Conservation (phyloP, 768 basidiomycete species). For the Jaapia argillacea region DNA sequence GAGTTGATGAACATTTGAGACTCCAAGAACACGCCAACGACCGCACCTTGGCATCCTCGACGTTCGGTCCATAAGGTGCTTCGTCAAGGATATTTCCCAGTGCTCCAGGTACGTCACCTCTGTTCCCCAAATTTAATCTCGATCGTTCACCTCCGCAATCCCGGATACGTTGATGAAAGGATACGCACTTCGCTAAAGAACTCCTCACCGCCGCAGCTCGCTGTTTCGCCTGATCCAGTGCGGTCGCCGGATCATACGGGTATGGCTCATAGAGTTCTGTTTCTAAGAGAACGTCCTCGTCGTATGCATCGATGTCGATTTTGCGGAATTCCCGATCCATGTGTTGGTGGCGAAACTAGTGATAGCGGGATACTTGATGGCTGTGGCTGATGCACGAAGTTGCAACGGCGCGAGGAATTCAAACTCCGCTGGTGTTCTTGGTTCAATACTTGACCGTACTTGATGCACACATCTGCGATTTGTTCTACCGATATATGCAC, state of each 20-base stretch:
- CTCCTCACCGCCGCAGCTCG: conserved; percentile 64
- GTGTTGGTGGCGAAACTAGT: too few relatives aligned
- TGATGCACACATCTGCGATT: too few relatives aligned
- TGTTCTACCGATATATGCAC: too few relatives aligned
- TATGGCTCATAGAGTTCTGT: conserved; percentile 84
- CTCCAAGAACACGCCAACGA: background rate
- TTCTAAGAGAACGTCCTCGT: conserved; percentile 83
- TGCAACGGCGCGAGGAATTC: too few relatives aligned
- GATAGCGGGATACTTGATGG: too few relatives aligned
- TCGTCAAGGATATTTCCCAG: conserved; percentile 61
- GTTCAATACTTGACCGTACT: too few relatives aligned
- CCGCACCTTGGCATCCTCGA: conserved; percentile 85
- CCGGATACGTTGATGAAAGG: background rate
- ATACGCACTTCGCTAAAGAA: conserved; percentile 60
- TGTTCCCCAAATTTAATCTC: conserved; percentile 19
- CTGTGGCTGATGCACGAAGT: too few relatives aligned
- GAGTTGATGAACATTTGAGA: background rate
- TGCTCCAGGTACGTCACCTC: conserved; percentile 71
- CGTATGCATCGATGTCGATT: conserved; percentile 89
- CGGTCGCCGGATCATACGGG: conserved; percentile 65
- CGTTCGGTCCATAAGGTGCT: conserved; percentile 81
- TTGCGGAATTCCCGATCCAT: conserved; percentile 90
- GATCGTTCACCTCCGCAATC: background rate
- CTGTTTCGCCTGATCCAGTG: conserved; percentile 67
- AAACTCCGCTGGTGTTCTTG: too few relatives aligned